Evolutionary conservation across 2,329 filamentous ascomycete genomes (phyloP), one percentile per base, ranked within the genome.

Genomic region (Colletotrichum graminicola): DNA sequence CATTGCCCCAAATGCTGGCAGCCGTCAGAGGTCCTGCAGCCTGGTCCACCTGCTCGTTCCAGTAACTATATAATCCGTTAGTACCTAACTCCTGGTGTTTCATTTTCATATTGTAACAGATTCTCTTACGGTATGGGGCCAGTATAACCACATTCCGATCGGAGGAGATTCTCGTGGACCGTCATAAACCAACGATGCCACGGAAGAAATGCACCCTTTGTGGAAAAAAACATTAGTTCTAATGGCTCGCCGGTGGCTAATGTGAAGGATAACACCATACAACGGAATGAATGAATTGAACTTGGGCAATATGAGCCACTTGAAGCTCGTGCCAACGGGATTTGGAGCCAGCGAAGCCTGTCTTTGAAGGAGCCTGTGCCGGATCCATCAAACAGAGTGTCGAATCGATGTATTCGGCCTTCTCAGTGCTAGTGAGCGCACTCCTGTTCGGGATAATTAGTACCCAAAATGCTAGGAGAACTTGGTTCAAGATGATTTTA

Each of bases 161-260:
- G 74, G 2, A 82, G 76, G 1, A 77, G 71, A 21, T 72, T 36
- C 62, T 82, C 80, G 47, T 81, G 79, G 5, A 77, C 73, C 11
- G 77, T 74, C 26, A 81, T 73, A 63, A 77, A 76, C 49, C 76
- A 77, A 10, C 80, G 77, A 71, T 82, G 81, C 76, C 77, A 82
- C 0, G 80, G 80, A 39, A 82, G 76, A 71, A 82, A 82, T 4
- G 61, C 47, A 16, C 70, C 70, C 70, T 72, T 1, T 23, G 16
- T 23, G 26, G 4, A 23, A 7, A 23, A n/a, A 36, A 34, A 14
- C 6, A 5, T 55, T 23, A 55, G 32, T 36, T 34, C 11, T 16
- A 6, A 23, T 16, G 11, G 3, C 5, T 55, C 10, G 3, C 5
- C 5, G 21, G 11, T 55, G 7, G 1, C 8, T 1, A 11, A 12